A percentile compares a stretch with the other conserved stretches of the same genome.
Evolutionary conservation across 1,284 basidiomycete species (phyloP).

Genomic region (Chondrostereum purpureum): DNA sequence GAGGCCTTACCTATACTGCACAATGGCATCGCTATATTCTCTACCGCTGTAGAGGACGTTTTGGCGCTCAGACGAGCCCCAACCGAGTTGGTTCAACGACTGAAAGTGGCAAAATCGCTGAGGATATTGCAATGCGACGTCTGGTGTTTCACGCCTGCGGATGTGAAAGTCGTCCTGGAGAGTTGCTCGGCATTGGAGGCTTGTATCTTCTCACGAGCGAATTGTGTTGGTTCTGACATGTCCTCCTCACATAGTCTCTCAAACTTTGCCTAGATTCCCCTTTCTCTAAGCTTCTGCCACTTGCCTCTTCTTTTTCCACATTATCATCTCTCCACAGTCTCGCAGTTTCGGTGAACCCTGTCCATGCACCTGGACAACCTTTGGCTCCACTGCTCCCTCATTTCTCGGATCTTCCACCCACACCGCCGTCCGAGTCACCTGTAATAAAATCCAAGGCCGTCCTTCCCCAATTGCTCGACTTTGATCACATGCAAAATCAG

Average conservation of each 20-base stretch:
- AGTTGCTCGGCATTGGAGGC: conserved; percentile 26
- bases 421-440: conserved; percentile 18
- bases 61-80: conserved; percentile 24
- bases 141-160: conserved; percentile 27
- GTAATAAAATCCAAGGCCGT: conserved; percentile 21
- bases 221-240: conserved; percentile 5
- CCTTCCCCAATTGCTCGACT: conserved; percentile 20
- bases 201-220: conserved; percentile 10
- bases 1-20: conserved; percentile 17
- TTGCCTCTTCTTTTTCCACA: conserved; percentile 26
- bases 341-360: conserved; percentile 22
- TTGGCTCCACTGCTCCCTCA: conserved; percentile 18
- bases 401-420: conserved; percentile 19
- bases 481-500: conserved; percentile 20
- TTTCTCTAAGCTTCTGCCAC: conserved; percentile 26
- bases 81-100: conserved; percentile 19
- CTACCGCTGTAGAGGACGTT: conserved; percentile 20
- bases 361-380: conserved; percentile 24
- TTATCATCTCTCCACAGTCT: conserved; percentile 23
- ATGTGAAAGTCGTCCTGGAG: conserved; percentile 27
- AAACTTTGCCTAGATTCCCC: conserved; percentile 28
- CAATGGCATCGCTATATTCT: conserved; percentile 15
- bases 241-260: conserved; percentile 17
- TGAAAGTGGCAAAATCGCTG: conserved; percentile 20
- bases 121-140: conserved; percentile 29